A percentile compares a stretch with the other conserved stretches of the same genome.
phyloP scores from a whole-genome alignment of 345 rosid genomes.

The Populus euphratica region DNA sequence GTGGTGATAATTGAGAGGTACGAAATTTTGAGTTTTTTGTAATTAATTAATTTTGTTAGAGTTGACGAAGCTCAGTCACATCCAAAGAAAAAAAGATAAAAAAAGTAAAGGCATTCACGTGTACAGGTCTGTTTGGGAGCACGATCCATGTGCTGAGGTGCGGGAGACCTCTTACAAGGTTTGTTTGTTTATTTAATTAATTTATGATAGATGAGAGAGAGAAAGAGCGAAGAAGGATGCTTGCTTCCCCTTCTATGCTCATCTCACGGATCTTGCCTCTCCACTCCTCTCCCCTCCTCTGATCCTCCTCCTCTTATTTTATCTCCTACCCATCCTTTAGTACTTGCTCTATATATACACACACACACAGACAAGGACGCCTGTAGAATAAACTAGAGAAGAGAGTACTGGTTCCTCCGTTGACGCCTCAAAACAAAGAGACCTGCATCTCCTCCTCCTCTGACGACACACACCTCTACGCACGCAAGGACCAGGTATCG shows the following conservation, averaged over 20 bases:
- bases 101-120: conserved; percentile 35
- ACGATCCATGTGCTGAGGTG: conserved; percentile 41
- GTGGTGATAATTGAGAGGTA: too few species aligned
- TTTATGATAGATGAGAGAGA: conserved; percentile 11
- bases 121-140: conserved; percentile 26
- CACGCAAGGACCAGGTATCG: too few species aligned
- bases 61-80: too few species aligned
- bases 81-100: not conserved
- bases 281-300: conserved; percentile 13
- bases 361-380: not conserved
- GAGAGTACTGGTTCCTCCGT: not conserved
- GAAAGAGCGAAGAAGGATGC: conserved; percentile 28
- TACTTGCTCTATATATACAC: not conserved
- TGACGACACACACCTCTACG: not conserved
- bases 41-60: too few species aligned
- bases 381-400: not conserved
- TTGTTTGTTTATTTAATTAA: conserved; percentile 5
- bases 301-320: not conserved
- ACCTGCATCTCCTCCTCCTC: not conserved
- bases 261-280: conserved; percentile 76
- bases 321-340: not conserved
- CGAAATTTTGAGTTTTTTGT: too few species aligned
- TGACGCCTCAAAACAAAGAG: too few species aligned
- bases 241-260: conserved; percentile 37
- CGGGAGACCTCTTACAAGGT: conserved; percentile 20